These are phyloP conservation scores for Dictyophora rubrovolvata DNA, from an alignment of 768 basidiomycete genomes.

Conservation along the genomic window DNA sequence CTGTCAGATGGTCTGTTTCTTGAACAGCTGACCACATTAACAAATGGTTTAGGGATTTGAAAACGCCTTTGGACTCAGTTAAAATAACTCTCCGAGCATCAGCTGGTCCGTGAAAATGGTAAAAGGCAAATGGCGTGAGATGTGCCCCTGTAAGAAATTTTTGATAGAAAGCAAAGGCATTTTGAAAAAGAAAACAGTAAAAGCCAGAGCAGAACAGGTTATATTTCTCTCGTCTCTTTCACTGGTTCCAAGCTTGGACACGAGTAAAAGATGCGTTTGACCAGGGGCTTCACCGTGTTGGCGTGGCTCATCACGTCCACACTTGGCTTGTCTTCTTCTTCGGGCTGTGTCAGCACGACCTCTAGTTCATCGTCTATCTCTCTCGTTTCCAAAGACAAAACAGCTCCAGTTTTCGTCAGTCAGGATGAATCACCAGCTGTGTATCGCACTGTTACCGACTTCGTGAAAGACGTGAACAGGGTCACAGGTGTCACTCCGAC, in stretches of 20 bases:
- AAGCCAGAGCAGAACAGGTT: background rate
- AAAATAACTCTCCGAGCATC: background rate
- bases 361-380: constrained; percentile 20
- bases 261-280: background rate
- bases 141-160: background rate
- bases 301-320: background rate
- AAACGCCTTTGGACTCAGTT: background rate
- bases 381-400: constrained; percentile 34
- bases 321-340: background rate
- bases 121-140: background rate
- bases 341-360: background rate
- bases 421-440: constrained; percentile 55
- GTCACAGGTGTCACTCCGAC: constrained; percentile 46
- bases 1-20: background rate
- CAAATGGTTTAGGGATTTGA: background rate
- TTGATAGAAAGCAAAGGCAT: background rate
- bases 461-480: constrained; percentile 48
- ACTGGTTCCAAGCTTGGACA: background rate
- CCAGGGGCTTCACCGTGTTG: background rate
- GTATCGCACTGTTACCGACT: constrained; percentile 48
- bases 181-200: background rate
- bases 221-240: background rate
- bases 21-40: background rate
- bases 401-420: constrained; percentile 40
- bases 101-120: background rate